Base-by-base conservation (phyloP, 2,329 filamentous ascomycete species). In the Sporothrix protearum region DNA sequence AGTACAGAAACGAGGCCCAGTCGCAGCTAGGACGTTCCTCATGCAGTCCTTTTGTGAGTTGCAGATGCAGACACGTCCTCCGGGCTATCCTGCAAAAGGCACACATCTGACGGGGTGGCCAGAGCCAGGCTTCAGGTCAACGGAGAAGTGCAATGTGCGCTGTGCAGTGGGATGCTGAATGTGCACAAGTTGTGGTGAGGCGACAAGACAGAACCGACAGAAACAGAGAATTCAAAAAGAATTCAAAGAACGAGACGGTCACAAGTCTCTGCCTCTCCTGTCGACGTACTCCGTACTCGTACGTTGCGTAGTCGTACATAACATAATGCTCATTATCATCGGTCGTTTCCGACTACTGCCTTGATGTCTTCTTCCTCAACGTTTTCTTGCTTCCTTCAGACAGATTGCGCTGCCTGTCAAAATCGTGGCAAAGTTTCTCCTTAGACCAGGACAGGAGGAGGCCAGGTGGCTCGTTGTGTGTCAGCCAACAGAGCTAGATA, bases 1-100 rank as follows among this genome's bases (percentile, higher is more conserved):
- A n/a, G n/a, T 6, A 19, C 30, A 39, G 19, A 22, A 10, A 45
- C 22, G 33, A 57, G 53, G 53, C n/a, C 25, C 3, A 42, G 53
- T 53, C 12, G 25, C 14, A 14, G 16, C 42, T 9, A 61, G 33
- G n/a, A n/a, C 33, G 36, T 63, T 63, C 12, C 33, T 63, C 33
- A 63, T 63, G 57, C 57, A 63, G 57, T 63, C 33, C 25, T 42
- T 63, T 22, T 42, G 30, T 39, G 57, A n/a, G n/a, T 28, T 55
- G 51, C 25, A 53, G 42, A 19, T 47, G 42, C 49, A 25, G 49
- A 28, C 25, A 12, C 22, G 12, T 22, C 14, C n/a, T 53, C 49
- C 28, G 25, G 53, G 53, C 53, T 57, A 57, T 57, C 28, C 53
- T 57, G 53, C 53, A 57, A 36, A 57, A 57, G 53, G 22, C 49